phyloP scores from a whole-genome alignment of 2,329 filamentous ascomycete genomes.

The Trichoderma aggressivum region DNA sequence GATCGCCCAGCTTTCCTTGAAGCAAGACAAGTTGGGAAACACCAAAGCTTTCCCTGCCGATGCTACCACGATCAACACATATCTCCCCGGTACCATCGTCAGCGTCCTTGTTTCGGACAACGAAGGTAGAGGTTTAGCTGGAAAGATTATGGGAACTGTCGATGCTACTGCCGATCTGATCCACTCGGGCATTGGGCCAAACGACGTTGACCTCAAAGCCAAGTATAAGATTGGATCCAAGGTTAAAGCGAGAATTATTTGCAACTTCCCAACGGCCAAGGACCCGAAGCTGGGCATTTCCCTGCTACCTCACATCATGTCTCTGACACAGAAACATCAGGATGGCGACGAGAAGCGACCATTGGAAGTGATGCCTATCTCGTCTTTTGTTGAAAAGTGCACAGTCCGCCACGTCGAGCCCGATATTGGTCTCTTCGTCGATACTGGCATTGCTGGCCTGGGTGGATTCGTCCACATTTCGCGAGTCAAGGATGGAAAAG shows the following conservation, averaged over 20 bases:
- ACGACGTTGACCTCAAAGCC: constrained; percentile 66
- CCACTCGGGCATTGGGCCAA: constrained; percentile 75
- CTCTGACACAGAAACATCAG: constrained; percentile 51
- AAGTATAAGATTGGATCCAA: constrained; percentile 83
- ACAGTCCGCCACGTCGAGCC: constrained; percentile 77
- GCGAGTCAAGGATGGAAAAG: constrained; percentile 81
- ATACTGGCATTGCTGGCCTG: constrained; percentile 61
- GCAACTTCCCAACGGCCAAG: constrained; percentile 76
- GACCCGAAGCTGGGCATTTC: constrained; percentile 84
- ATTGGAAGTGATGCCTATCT: constrained; percentile 62
- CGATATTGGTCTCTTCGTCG: constrained; percentile 76
- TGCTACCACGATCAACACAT: constrained; percentile 83
- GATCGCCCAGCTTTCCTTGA: constrained; percentile 79
- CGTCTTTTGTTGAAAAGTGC: constrained; percentile 72
- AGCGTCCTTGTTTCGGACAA: constrained; percentile 80
- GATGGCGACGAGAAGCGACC: constrained; percentile 44
- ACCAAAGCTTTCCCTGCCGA: constrained; percentile 63
- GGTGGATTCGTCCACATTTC: constrained; percentile 95
- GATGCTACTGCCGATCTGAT: constrained; percentile 88
- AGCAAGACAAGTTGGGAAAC: constrained; percentile 66
- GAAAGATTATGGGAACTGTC: constrained; percentile 88
- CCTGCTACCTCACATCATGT: constrained; percentile 76
- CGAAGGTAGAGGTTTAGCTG: constrained; percentile 69
- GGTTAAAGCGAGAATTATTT: constrained; percentile 81
- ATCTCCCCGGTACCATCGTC: constrained; percentile 86